A percentile compares a stretch with the other conserved stretches of the same genome.
These are phyloP conservation scores for Juglanconis oblonga DNA, from an alignment of 2,329 filamentous ascomycete genomes.

Conservation along the genomic window DNA sequence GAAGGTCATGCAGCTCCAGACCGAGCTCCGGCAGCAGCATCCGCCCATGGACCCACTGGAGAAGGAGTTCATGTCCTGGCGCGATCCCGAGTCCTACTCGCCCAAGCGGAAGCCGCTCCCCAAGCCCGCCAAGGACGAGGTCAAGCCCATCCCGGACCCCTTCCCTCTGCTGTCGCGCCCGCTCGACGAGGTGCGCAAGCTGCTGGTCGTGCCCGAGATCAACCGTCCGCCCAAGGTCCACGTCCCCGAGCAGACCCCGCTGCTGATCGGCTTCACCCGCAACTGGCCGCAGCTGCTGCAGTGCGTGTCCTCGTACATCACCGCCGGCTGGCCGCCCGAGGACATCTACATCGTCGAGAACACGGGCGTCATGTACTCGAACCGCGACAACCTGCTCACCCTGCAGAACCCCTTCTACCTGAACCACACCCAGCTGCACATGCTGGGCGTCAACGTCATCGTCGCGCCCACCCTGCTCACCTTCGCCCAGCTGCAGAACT, in stretches of 20 bases:
- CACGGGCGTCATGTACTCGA: constrained; percentile 49
- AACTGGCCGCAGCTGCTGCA: constrained; percentile 52
- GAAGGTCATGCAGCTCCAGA: constrained; percentile 8
- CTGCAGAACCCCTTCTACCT: constrained; percentile 54
- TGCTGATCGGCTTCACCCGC: constrained; percentile 51
- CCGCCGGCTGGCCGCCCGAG: constrained; percentile 50
- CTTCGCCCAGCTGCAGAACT: constrained; percentile 55
- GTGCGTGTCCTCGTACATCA: constrained; percentile 50
- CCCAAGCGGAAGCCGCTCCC: constrained; percentile 26
- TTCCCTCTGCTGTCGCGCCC: constrained; percentile 34
- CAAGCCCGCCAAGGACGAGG: constrained; percentile 29
- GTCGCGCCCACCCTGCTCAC: constrained; percentile 47
- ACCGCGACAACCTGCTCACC: constrained; percentile 39
- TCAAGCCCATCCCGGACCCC: constrained; percentile 33
- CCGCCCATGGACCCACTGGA: constrained; percentile 17
- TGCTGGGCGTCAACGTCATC: constrained; percentile 49
- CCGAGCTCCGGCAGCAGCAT: constrained; percentile 14
- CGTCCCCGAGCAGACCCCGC: constrained; percentile 34
- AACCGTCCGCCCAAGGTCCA: constrained; percentile 33
- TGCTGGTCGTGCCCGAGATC: constrained; percentile 25
- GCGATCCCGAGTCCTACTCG: constrained; percentile 12
- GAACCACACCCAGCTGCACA: constrained; percentile 44
- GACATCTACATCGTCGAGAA: constrained; percentile 56
- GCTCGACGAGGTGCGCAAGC: constrained; percentile 19
- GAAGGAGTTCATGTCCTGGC: constrained; percentile 15